Evolutionary conservation across 2,329 filamentous ascomycete genomes (phyloP).

Genomic region (Tothia fuscella): DNA sequence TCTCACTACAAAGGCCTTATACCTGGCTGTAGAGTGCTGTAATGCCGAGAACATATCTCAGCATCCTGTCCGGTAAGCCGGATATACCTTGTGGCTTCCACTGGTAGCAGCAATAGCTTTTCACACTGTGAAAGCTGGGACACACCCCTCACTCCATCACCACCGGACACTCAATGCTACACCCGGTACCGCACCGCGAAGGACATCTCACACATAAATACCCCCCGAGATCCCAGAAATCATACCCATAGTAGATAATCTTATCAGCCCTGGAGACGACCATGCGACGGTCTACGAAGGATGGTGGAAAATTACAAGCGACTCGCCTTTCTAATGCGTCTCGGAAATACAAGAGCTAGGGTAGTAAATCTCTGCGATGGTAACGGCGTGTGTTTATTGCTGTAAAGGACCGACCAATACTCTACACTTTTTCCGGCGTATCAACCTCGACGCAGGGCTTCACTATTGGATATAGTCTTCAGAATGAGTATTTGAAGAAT

Average conservation of each 20-base stretch:
- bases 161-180: no score
- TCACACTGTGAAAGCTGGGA: no score
- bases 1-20: no score
- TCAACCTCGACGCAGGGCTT: conserved; percentile 42
- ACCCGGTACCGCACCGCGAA: conserved; percentile 24
- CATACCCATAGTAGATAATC: conserved; percentile 38
- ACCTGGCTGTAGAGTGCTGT: no score
- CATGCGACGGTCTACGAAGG: conserved; percentile 40
- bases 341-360: conserved; percentile 41
- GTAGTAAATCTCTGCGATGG: conserved; percentile 43
- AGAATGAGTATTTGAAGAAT: conserved; percentile 42
- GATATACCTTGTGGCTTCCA: no score
- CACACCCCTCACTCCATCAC: no score
- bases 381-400: conserved; percentile 40
- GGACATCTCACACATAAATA: conserved; percentile 38
- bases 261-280: conserved; percentile 40
- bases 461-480: conserved; percentile 42
- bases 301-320: conserved; percentile 37
- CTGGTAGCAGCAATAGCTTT: no score
- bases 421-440: conserved; percentile 43
- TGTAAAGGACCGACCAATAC: conserved; percentile 37
- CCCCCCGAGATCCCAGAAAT: conserved; percentile 40
- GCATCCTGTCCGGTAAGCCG: no score
- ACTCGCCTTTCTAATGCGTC: conserved; percentile 40
- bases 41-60: no score